Conservation (phyloP, 305 asterid genomes). For the Lippia alba region DNA sequence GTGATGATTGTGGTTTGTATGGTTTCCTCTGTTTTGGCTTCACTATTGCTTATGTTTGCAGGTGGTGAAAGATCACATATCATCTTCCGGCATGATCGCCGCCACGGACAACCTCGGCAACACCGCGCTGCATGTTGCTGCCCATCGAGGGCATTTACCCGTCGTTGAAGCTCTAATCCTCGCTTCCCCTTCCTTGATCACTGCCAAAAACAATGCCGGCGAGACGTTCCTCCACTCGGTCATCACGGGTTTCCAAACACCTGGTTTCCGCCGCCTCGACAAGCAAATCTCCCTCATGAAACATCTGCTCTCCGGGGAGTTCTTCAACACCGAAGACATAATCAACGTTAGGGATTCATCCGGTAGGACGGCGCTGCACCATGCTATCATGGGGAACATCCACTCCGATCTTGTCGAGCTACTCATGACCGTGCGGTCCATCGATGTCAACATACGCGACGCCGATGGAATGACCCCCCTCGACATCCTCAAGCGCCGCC, state of each 20-base stretch:
- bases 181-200: constrained; percentile 57
- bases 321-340: constrained; percentile 57
- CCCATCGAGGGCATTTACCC: constrained; percentile 80
- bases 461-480: constrained; percentile 73
- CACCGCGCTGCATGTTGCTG: constrained; percentile 88
- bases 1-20: too few relatives aligned
- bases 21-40: neutral
- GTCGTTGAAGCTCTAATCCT: constrained; percentile 75
- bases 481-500: constrained; percentile 70
- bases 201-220: constrained; percentile 60
- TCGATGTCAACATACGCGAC: constrained; percentile 74
- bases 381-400: constrained; percentile 77
- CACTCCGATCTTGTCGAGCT: constrained; percentile 79
- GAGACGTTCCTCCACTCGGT: constrained; percentile 84
- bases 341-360: constrained; percentile 57
- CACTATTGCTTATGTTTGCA: constrained; percentile 38
- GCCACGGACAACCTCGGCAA: constrained; percentile 80
- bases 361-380: constrained; percentile 81
- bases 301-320: constrained; percentile 52
- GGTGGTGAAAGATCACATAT: constrained; percentile 69
- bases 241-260: constrained; percentile 81
- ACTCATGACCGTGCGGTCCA: constrained; percentile 65
- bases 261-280: constrained; percentile 80
- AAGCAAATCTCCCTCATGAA: constrained; percentile 77
- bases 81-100: constrained; percentile 50